Conservation (phyloP, 177 flowering plant genomes). For the Vitis hybrid region DNA sequence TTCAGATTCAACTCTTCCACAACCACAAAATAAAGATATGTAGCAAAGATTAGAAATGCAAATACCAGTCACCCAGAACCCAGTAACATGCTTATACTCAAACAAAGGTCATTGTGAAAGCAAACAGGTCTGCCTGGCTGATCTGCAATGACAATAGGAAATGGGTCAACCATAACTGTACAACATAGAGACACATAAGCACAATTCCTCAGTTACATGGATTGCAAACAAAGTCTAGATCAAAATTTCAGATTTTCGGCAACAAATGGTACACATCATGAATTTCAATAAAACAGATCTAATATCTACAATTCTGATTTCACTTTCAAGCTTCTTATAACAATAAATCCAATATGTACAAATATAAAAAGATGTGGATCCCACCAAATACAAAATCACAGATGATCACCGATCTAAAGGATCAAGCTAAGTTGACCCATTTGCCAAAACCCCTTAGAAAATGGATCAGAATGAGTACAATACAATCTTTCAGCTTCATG, state of each 20-base stretch:
- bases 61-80: background rate
- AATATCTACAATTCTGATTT: background rate
- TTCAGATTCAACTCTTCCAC: too few species aligned
- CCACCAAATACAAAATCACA: background rate
- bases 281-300: background rate
- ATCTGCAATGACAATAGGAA: background rate
- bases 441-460: background rate
- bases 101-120: background rate
- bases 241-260: background rate
- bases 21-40: too few species aligned
- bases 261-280: background rate
- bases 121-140: background rate
- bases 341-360: background rate
- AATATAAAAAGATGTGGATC: background rate
- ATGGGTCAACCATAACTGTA: background rate
- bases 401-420: background rate
- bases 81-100: background rate
- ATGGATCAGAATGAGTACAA: background rate
- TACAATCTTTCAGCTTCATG: background rate
- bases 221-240: too few species aligned
- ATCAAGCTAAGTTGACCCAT: background rate
- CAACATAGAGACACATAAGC: too few species aligned
- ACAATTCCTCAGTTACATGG: too few species aligned
- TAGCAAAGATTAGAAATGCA: too few species aligned
- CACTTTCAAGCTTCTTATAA: background rate